These are phyloP conservation scores for Wickerhamomyces queroliae DNA, from an alignment of 805 yeast genomes.

Conservation along the genomic window DNA sequence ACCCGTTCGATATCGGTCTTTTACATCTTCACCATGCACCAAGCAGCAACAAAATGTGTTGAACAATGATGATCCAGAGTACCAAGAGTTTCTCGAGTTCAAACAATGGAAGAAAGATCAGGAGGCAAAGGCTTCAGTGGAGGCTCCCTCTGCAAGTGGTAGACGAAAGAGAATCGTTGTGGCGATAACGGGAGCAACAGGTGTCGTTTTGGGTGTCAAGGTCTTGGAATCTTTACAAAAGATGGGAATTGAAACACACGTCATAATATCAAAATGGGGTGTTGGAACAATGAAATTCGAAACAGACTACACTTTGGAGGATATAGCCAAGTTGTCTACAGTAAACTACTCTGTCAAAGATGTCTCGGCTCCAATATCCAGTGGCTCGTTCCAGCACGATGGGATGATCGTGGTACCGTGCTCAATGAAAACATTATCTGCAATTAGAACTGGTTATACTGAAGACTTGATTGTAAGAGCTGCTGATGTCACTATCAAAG, in stretches of 20 bases:
- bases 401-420: conserved; percentile 28
- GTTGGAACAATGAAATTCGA: conserved; percentile 24
- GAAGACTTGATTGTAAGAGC: conserved; percentile 24
- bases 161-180: conserved; percentile 19
- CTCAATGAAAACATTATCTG: conserved; percentile 24
- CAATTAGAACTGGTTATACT: conserved; percentile 23
- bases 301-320: conserved; percentile 18
- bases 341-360: conserved; percentile 17
- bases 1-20: no score
- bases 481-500: conserved; percentile 25
- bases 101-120: conserved; percentile 1
- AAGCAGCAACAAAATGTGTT: background rate
- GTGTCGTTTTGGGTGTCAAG: conserved; percentile 20
- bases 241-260: conserved; percentile 19
- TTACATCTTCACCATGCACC: background rate
- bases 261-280: conserved; percentile 25
- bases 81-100: background rate
- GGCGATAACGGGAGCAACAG: conserved; percentile 26
- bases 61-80: background rate
- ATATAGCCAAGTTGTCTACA: conserved; percentile 15
- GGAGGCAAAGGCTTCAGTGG: background rate
- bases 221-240: conserved; percentile 16
- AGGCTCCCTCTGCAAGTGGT: conserved; percentile 3
- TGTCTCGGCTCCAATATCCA: conserved; percentile 24
- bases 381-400: conserved; percentile 25